Evolutionary conservation across 148 eudicot genomes (phyloP), one percentile per base, ranked within the genome.

Genomic region (Bassia scoparia): DNA sequence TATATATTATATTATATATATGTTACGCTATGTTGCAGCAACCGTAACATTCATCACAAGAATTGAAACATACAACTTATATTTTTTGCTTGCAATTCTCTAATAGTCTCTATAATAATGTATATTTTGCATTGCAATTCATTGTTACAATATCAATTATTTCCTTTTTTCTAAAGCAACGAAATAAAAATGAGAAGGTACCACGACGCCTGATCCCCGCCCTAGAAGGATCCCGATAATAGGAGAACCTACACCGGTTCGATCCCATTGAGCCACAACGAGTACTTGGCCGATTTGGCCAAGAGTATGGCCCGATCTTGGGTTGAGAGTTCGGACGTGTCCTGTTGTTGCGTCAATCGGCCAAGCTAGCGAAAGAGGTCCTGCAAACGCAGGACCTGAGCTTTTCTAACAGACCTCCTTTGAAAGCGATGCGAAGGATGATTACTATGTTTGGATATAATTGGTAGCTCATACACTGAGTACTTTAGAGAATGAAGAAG

Each of bases 221-320:
- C 81, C 81, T 35, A 66, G 29, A 46, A 73, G 77, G 17, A 67
- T 78, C 37, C 81, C 81, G 16, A 15, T 78, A 41, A 65, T 78
- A 0, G 81, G 81, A n/a, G 29, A 78, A 68, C 69, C 31, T 78
- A 3, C 65, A 38, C 46, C 77, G 37, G 4, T 68, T 79, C 16
- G 72, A 52, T 48, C 0, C 27, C 20, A 35, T 54, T 2, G 43
- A 50, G 11, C 77, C 74, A 13, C 77, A n/a, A 78, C 55, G 23
- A 73, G 15, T 60, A 38, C 65, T 61, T 78, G 3, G 24, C 73
- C 41, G 21, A 67, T 12, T 61, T 67, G 17, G 64, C 77, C 68
- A 73, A 78, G 53, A 67, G 2, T 78, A 78, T 20, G 81, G 81
- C 41, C 77, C 81, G 12, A 55, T 78, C 58, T 0, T 78, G 14